phyloP scores from a whole-genome alignment of 2,329 filamentous ascomycete genomes.

The Byssoonygena ceratinophila region DNA sequence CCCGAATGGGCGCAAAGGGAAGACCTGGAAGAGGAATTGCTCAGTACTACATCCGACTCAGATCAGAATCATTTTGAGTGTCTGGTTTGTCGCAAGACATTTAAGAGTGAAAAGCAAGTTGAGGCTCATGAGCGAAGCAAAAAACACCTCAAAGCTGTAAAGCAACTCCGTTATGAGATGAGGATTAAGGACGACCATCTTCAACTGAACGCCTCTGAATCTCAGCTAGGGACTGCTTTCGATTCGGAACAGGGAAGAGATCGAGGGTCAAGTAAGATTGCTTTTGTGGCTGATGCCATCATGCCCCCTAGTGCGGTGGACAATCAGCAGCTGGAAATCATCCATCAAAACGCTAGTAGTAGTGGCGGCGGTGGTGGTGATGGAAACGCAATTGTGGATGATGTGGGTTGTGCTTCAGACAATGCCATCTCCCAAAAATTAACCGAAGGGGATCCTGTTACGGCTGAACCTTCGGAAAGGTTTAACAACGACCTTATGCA shows the following conservation, averaged over 20 bases:
- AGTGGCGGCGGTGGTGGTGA: too few species aligned
- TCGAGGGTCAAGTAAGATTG: neutral
- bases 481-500: conserved; percentile 14
- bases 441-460: conserved; percentile 32
- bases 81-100: conserved; percentile 54
- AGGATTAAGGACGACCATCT: conserved; percentile 58
- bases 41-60: conserved; percentile 38
- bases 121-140: conserved; percentile 92
- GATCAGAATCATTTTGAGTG: conserved; percentile 51
- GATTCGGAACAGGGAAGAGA: neutral
- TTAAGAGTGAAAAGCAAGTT: conserved; percentile 86
- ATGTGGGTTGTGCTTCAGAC: conserved; percentile 15
- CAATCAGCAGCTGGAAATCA: neutral
- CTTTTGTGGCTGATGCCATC: neutral
- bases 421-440: conserved; percentile 37
- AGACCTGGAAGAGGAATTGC: conserved; percentile 41
- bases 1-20: conserved; percentile 65
- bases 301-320: neutral
- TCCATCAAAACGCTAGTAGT: neutral
- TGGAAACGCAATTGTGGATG: conserved; percentile 9
- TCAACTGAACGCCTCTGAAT: conserved; percentile 17
- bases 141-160: conserved; percentile 81
- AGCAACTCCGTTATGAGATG: conserved; percentile 73
- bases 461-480: conserved; percentile 13
- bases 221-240: neutral